phyloP scores from a whole-genome alignment of 1,284 basidiomycete species.

The Sporisorium scitamineum region DNA sequence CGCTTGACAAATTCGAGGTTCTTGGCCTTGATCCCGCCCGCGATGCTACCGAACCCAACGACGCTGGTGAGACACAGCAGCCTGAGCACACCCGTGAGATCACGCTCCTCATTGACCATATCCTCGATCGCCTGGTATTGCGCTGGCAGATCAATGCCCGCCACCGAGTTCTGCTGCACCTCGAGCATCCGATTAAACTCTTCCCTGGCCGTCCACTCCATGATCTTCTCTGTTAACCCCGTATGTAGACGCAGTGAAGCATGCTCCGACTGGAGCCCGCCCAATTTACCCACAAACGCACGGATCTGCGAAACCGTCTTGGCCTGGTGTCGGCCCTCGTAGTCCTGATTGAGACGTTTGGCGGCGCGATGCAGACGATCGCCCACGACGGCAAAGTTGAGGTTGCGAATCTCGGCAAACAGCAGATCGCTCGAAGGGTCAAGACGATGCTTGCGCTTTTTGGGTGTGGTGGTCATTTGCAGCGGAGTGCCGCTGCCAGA shows the following conservation, averaged over 20 bases:
- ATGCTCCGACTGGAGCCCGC: conserved; percentile 90
- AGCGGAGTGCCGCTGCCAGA: conserved; percentile 52
- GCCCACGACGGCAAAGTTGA: conserved; percentile 94
- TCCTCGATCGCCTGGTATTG: conserved; percentile 63
- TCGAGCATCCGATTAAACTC: conserved; percentile 91
- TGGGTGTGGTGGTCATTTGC: conserved; percentile 45
- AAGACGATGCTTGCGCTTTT: conserved; percentile 78
- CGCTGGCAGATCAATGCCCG: conserved; percentile 68
- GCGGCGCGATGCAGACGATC: conserved; percentile 84
- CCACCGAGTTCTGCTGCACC: conserved; percentile 95
- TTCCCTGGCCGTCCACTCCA: conserved; percentile 81
- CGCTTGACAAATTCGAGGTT: conserved; percentile 87
- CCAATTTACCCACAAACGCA: conserved; percentile 94
- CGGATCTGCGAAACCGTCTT: conserved; percentile 91
- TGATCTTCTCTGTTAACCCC: conserved; percentile 88
- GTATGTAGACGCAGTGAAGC: conserved; percentile 90
- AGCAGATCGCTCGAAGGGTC: conserved; percentile 83
- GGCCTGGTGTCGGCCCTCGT: conserved; percentile 83
- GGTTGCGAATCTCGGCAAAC: conserved; percentile 84
- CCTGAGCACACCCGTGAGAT: conserved; percentile 72
- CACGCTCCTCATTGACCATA: conserved; percentile 57
- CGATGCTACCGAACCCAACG: conserved; percentile 70
- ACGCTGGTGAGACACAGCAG: conserved; percentile 87
- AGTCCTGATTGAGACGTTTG: conserved; percentile 87
- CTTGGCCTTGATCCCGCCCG: conserved; percentile 88